Evolutionary conservation across 2,329 filamentous ascomycete species (phyloP).

Genomic region (Pseudogymnoascus sp.): DNA sequence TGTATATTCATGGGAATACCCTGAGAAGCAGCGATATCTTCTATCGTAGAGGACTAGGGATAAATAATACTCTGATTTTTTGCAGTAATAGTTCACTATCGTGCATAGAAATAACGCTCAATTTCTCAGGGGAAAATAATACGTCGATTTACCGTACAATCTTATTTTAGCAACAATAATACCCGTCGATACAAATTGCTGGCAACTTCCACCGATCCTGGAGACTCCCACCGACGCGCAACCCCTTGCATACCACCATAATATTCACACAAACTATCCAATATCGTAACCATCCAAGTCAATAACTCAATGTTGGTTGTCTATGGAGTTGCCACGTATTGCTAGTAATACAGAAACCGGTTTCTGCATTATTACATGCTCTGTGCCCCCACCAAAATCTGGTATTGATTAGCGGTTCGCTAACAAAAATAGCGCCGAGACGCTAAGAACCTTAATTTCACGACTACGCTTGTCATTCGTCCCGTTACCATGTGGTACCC

Average conservation of each 20-base stretch:
- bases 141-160: background rate
- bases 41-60: background rate
- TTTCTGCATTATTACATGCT: background rate
- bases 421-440: background rate
- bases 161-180: background rate
- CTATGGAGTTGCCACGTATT: background rate
- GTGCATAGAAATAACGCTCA: too few species aligned
- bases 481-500: background rate
- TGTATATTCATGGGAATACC: background rate
- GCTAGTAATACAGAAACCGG: background rate
- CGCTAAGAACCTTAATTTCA: background rate
- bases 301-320: background rate
- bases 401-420: background rate
- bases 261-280: background rate
- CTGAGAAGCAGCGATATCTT: background rate
- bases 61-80: background rate
- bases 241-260: background rate
- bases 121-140: background rate
- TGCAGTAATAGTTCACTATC: background rate
- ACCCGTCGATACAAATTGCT: background rate
- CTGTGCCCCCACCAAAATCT: background rate
- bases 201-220: background rate
- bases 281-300: background rate
- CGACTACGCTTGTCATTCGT: background rate
- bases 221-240: background rate